These are phyloP conservation scores for Nitzschia sp. DNA, from an alignment of 108 stramenopile species.

Conservation along the genomic window DNA sequence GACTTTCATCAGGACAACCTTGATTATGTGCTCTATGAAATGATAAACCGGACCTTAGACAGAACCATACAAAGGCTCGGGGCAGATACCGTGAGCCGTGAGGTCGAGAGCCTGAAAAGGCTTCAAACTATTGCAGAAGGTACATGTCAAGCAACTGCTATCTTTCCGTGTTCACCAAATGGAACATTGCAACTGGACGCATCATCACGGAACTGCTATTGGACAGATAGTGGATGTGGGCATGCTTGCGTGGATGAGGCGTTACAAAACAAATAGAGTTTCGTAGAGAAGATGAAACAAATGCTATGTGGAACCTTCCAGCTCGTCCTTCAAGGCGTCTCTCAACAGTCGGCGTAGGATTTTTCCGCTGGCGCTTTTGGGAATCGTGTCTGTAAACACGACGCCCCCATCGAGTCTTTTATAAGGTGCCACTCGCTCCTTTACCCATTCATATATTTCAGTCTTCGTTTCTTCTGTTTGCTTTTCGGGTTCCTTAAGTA, in stretches of 20 bases:
- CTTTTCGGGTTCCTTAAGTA: slow-evolving; percentile 43
- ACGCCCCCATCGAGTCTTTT: slow-evolving; percentile 89
- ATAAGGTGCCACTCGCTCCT: slow-evolving; percentile 79
- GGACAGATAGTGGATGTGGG: slow-evolving; percentile 24
- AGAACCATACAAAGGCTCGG: slow-evolving; percentile 16
- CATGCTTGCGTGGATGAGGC: slow-evolving; percentile 15
- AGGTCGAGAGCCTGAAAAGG: not conserved
- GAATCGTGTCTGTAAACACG: slow-evolving; percentile 79
- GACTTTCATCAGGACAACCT: not conserved
- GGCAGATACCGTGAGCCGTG: not conserved
- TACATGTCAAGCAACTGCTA: not conserved
- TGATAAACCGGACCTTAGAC: slow-evolving; percentile 12
- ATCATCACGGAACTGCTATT: slow-evolving; percentile 13
- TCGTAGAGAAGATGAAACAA: not conserved
- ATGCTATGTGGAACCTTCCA: slow-evolving; percentile 6
- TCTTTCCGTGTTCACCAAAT: slow-evolving; percentile 25
- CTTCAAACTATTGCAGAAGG: slow-evolving; percentile 1
- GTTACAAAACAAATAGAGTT: not conserved
- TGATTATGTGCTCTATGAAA: slow-evolving; percentile 11
- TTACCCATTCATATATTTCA: slow-evolving; percentile 81
- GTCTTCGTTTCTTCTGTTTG: slow-evolving; percentile 39
- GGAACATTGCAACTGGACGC: slow-evolving; percentile 16
- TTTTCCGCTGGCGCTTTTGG: slow-evolving; percentile 91
- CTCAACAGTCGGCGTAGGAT: slow-evolving; percentile 84
- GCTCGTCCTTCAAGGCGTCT: slow-evolving; percentile 49